phyloP scores from a whole-genome alignment of 208 protist species.

The Angomonas deanei region DNA sequence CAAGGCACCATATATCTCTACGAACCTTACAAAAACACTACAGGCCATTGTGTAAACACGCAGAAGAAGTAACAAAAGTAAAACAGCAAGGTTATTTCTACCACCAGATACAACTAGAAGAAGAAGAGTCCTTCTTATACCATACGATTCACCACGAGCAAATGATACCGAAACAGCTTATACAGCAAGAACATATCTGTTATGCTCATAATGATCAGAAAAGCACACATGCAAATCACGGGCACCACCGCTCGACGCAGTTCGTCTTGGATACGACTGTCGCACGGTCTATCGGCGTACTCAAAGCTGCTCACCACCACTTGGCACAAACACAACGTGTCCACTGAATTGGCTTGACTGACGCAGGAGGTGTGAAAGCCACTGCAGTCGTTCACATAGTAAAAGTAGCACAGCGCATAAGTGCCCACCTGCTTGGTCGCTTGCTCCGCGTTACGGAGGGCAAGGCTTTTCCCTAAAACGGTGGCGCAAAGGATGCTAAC shows the following conservation, averaged over 20 bases:
- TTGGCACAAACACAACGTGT: background rate
- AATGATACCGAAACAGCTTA: background rate
- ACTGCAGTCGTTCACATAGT: conserved; percentile 26
- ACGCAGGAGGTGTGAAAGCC: conserved; percentile 30
- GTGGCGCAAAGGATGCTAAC: conserved; percentile 34
- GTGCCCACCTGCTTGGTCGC: background rate
- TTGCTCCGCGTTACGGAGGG: background rate
- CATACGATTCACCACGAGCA: too few species aligned
- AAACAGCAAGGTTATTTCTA: too few species aligned
- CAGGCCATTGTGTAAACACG: too few species aligned
- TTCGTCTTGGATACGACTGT: background rate
- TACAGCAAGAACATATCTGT: conserved; percentile 8
- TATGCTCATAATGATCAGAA: conserved; percentile 11
- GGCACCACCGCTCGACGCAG: conserved; percentile 24
- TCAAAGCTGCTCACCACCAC: background rate
- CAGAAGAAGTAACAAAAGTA: too few species aligned
- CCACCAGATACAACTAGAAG: too few species aligned
- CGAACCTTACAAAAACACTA: too few species aligned
- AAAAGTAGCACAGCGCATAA: conserved; percentile 12
- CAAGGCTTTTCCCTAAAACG: conserved; percentile 5
- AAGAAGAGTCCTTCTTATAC: too few species aligned
- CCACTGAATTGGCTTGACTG: background rate
- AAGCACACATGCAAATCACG: conserved; percentile 17
- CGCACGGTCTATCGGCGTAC: background rate
- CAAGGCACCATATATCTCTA: too few species aligned